phyloP scores from a whole-genome alignment of 1,284 basidiomycete species.

The Cutaneotrichosporon sp. region DNA sequence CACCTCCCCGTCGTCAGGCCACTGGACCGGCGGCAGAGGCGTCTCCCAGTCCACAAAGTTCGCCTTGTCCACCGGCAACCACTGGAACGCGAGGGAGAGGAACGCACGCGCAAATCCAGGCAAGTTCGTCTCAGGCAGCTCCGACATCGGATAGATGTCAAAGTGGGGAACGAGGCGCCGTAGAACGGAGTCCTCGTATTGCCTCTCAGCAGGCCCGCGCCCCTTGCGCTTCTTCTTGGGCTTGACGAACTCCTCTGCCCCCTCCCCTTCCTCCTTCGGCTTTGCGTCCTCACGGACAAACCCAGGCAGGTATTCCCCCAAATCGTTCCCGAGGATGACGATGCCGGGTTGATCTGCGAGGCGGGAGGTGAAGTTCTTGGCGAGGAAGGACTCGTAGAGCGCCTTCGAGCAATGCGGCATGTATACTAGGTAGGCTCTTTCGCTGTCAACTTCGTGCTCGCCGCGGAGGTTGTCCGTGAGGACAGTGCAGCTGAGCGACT shows the following conservation, averaged over 20 bases:
- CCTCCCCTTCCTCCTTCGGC: not conserved
- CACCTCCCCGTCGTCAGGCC: slow-evolving; percentile 41
- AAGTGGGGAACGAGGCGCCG: slow-evolving; percentile 38
- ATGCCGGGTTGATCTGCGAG: slow-evolving; percentile 15
- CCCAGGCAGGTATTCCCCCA: slow-evolving; percentile 37
- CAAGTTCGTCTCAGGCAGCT: slow-evolving; percentile 40
- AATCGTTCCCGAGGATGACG: slow-evolving; percentile 41
- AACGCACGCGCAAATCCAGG: slow-evolving; percentile 45
- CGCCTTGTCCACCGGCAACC: slow-evolving; percentile 24
- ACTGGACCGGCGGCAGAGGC: slow-evolving; percentile 32
- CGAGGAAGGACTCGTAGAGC: slow-evolving; percentile 38
- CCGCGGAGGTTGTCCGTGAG: slow-evolving; percentile 36
- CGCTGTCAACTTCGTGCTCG: slow-evolving; percentile 17
- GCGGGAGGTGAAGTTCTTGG: slow-evolving; percentile 25
- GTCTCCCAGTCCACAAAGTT: slow-evolving; percentile 36
- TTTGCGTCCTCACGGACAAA: slow-evolving; percentile 13
- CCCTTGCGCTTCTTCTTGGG: slow-evolving; percentile 43
- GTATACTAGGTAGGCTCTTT: slow-evolving; percentile 31
- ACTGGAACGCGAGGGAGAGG: slow-evolving; percentile 39
- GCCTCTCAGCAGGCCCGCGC: slow-evolving; percentile 8
- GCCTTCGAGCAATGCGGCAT: slow-evolving; percentile 42
- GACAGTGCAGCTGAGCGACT: slow-evolving; percentile 17
- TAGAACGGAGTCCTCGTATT: slow-evolving; percentile 32
- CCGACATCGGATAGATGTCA: slow-evolving; percentile 19
- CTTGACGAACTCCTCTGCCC: slow-evolving; percentile 33